A percentile compares a stretch with the other conserved stretches of the same genome.
These are phyloP conservation scores for Sporisorium reilianum DNA, from an alignment of 1,284 basidiomycete species.

Conservation along the genomic window DNA sequence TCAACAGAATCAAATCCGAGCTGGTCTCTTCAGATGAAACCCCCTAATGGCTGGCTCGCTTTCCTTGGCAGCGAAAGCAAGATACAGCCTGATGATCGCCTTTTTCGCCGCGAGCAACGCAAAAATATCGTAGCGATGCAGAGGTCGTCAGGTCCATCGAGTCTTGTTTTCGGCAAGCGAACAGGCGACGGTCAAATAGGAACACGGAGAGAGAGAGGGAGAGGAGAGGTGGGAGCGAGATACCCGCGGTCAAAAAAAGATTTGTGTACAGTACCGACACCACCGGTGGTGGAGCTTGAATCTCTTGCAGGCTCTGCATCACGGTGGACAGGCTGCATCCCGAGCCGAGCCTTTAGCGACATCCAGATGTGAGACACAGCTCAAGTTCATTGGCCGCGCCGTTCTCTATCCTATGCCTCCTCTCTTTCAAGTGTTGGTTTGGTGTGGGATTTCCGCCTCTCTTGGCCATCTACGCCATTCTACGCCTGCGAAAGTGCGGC, in stretches of 20 bases:
- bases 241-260: neutral
- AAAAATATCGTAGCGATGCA: neutral
- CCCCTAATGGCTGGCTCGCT: too few species aligned
- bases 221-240: neutral
- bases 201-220: neutral
- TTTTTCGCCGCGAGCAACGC: too few species aligned
- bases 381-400: neutral
- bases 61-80: too few species aligned
- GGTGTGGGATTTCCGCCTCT: neutral
- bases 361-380: neutral
- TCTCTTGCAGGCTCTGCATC: neutral
- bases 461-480: conserved; percentile 2
- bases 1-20: too few species aligned
- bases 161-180: neutral
- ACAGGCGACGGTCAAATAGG: neutral
- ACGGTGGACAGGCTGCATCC: neutral
- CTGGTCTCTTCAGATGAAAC: too few species aligned
- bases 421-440: neutral
- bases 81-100: too few species aligned
- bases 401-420: neutral
- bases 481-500: neutral
- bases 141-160: neutral
- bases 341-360: conserved; percentile 1
- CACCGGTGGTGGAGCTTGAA: neutral
- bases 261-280: too few species aligned